Conservation (phyloP, 179 eudicot genomes). For the Gypsophila paniculata region DNA sequence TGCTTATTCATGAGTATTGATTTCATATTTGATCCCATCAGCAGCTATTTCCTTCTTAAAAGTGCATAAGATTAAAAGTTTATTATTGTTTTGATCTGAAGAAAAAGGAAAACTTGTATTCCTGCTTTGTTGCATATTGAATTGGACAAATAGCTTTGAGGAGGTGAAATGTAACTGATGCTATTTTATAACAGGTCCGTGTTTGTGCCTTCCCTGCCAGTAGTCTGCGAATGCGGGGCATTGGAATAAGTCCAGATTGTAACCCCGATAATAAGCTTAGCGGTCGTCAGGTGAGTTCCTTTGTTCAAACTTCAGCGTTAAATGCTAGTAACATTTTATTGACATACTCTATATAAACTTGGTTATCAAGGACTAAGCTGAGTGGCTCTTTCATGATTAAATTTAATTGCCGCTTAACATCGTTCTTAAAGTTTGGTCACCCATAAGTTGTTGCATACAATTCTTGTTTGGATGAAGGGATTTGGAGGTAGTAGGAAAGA, state of each 20-base stretch:
- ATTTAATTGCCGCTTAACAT: not conserved
- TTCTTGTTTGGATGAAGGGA: no score
- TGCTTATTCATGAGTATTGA: not conserved
- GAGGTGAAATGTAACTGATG: conserved; percentile 1
- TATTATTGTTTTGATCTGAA: not conserved
- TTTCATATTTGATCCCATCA: no score
- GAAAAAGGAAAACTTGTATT: not conserved
- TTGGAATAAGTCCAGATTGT: conserved; percentile 94
- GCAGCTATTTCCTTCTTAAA: not conserved
- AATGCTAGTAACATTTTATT: not conserved
- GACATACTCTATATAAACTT: not conserved
- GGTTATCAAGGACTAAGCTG: not conserved
- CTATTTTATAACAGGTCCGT: conserved; percentile 57
- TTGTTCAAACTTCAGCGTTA: not conserved
- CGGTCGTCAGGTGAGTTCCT: conserved; percentile 60
- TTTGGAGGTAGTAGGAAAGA: no score
- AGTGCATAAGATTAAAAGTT: not conserved
- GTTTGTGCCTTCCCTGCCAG: conserved; percentile 89
- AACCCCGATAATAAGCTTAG: conserved; percentile 79
- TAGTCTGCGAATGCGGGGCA: conserved; percentile 69
- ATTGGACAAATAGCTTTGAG: not conserved
- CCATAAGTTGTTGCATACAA: no score
- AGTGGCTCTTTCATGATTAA: not conserved
- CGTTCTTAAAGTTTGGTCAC: not conserved
- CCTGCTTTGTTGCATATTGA: not conserved